Evolutionary conservation across 257 asterid species (phyloP).

Genomic region (Ilex asprella): DNA sequence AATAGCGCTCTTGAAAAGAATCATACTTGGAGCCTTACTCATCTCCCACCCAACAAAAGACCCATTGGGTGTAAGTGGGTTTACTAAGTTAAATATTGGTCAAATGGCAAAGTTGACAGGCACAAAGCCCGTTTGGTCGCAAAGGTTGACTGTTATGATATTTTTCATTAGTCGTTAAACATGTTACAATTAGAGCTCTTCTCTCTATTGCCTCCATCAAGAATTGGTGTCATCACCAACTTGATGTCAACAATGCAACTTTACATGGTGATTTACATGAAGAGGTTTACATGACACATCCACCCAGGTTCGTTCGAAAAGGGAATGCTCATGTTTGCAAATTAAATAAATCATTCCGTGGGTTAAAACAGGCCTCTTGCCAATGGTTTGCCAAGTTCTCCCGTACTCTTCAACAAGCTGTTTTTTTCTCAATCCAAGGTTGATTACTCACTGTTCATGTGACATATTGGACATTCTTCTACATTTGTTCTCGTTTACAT

Average conservation of each 20-base stretch:
- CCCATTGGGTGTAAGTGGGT: not conserved
- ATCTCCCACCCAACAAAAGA: not conserved
- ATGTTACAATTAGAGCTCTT: too few species aligned
- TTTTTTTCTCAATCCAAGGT: not conserved
- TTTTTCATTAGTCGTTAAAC: too few species aligned
- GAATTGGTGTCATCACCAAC: too few species aligned
- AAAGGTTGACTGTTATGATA: not conserved
- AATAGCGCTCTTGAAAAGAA: not conserved
- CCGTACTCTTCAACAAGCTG: not conserved
- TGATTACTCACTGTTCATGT: not conserved
- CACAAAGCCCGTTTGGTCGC: not conserved
- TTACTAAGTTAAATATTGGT: not conserved
- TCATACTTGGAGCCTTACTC: not conserved
- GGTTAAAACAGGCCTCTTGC: not conserved
- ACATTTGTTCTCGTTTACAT: too few species aligned
- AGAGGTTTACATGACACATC: not conserved
- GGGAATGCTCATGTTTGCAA: not conserved
- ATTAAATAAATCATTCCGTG: not conserved
- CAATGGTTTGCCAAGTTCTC: not conserved
- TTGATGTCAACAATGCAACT: too few species aligned
- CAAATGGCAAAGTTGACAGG: not conserved
- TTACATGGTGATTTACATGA: too few species aligned
- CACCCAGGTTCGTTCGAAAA: not conserved
- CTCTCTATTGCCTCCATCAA: too few species aligned
- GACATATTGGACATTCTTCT: too few species aligned